Conservation (phyloP, 169 alveolate genomes). For the Amoebophrya sp. region DNA sequence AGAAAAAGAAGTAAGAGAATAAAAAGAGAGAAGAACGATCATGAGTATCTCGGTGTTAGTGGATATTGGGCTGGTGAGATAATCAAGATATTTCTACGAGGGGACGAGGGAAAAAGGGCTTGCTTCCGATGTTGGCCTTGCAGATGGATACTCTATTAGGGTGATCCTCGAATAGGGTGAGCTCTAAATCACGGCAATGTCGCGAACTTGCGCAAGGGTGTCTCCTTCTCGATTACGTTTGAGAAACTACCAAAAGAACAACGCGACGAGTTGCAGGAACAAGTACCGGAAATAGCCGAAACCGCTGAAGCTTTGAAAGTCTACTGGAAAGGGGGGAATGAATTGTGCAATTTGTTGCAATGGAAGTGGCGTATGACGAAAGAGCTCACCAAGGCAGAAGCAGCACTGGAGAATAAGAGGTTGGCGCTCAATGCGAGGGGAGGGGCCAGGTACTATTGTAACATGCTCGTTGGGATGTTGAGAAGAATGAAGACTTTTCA, state of each 20-base stretch:
- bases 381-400: background rate
- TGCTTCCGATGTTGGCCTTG: too few species aligned
- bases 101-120: too few species aligned
- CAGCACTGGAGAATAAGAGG: background rate
- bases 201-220: too few species aligned
- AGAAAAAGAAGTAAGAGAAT: too few species aligned
- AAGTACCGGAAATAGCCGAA: background rate
- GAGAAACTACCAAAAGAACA: background rate
- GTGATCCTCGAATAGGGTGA: too few species aligned
- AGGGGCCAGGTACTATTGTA: background rate
- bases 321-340: background rate
- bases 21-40: too few species aligned
- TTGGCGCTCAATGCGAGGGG: background rate
- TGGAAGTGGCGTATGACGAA: slow-evolving; percentile 16
- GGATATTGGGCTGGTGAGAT: too few species aligned
- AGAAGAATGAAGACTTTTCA: background rate
- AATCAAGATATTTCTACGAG: too few species aligned
- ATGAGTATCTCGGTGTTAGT: too few species aligned
- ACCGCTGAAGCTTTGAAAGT: background rate
- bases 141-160: too few species aligned
- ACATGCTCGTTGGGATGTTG: background rate
- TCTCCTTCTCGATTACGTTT: background rate
- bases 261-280: background rate
- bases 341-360: background rate
- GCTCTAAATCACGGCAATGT: too few species aligned